Base-by-base conservation (phyloP, 2,329 filamentous ascomycete genomes). In the Sporothrix mexicana region DNA sequence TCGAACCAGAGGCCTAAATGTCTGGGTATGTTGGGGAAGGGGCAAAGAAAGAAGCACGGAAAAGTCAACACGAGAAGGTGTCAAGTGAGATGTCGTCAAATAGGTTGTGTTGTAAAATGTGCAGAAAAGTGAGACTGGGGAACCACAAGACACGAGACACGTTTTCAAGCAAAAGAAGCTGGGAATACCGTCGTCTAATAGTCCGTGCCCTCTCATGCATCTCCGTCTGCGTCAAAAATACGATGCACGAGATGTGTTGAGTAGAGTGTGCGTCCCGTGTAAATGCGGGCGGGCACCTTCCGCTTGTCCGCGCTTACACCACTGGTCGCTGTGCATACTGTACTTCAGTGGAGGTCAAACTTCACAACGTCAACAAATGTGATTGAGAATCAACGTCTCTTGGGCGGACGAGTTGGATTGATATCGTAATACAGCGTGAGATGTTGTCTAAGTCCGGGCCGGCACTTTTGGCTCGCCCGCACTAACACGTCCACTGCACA, bases 1-100 rank as follows among this genome's bases (percentile, higher is more conserved):
- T 74, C 72, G 12, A 74, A 74, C 70, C 70, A 73, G 69, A 75
- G 70, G 20, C 55, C 67, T 9, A 66, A 61, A 5, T 61, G 67
- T n/a, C 69, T 62, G 7, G 72, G 73, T 70, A 75, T 75, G 0
- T 36, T n/a, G 25, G 5, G 36, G 6, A 41, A n/a, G 17, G 49
- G 10, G 13, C n/a, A 15, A 49, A 2, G 7, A 23, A 3, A 12
- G 43, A 41, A 47, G 68, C 62, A 20, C n/a, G n/a, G n/a, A n/a
- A n/a, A 17, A 64, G 61, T 17, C 23, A 17, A 45, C 45, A 15
- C 30, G 41, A 20, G 23, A 36, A 43, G 55, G 23, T 15, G 41
- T 13, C 10, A 17, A 45, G n/a, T 13, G 30, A 36, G 43, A 64
- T 20, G 2, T 1, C 1, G 5, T 41, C 4, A 20, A 13, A 57